These are phyloP conservation scores for Acephala macrosclerotiorum DNA, from an alignment of 2,329 filamentous ascomycete genomes.

Conservation along the genomic window DNA sequence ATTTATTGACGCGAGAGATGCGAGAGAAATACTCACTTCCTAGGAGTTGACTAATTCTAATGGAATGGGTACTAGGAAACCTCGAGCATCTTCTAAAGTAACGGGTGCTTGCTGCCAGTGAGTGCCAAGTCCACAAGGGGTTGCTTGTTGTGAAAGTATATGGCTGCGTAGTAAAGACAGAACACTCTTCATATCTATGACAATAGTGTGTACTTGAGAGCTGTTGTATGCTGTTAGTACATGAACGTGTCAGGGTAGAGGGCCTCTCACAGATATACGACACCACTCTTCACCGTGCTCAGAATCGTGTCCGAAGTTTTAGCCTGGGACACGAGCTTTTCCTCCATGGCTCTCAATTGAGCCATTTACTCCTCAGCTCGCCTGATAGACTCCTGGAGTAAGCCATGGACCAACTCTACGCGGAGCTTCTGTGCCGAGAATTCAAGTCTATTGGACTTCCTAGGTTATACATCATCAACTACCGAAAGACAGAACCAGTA, in stretches of 20 bases:
- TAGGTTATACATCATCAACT: neutral
- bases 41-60: slow-evolving; percentile 22
- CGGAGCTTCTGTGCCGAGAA: neutral
- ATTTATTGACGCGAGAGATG: neutral
- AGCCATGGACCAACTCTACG: slow-evolving; percentile 12
- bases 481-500: neutral
- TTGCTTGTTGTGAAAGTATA: slow-evolving; percentile 7
- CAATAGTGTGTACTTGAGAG: slow-evolving; percentile 3
- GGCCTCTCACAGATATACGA: neutral
- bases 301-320: slow-evolving; percentile 19
- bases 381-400: slow-evolving; percentile 14
- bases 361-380: slow-evolving; percentile 13
- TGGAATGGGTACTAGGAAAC: slow-evolving; percentile 16
- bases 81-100: slow-evolving; percentile 20
- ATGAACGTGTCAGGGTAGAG: neutral
- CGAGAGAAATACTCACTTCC: slow-evolving; percentile 17
- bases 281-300: slow-evolving; percentile 14
- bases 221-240: neutral
- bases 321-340: slow-evolving; percentile 17
- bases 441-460: slow-evolving; percentile 19
- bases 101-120: slow-evolving; percentile 22
- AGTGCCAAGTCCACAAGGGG: slow-evolving; percentile 3
- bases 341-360: slow-evolving; percentile 16
- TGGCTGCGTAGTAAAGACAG: slow-evolving; percentile 12
- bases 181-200: neutral